These are phyloP conservation scores for Akebia trifoliata DNA, from an alignment of 164 flowering plant genomes.

Conservation along the genomic window DNA sequence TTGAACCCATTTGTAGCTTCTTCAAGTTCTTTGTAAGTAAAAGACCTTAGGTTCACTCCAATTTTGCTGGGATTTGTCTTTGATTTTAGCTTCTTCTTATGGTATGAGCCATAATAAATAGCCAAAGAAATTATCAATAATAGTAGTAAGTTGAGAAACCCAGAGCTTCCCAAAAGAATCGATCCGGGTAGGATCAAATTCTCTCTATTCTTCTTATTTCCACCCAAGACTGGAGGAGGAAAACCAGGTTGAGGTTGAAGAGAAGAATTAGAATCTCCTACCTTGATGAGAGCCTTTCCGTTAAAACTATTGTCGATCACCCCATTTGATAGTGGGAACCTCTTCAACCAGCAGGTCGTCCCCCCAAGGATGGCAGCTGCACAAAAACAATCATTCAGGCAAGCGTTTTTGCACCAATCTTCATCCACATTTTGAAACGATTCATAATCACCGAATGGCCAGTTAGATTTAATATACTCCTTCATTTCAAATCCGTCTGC, in stretches of 20 bases:
- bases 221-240: neutral
- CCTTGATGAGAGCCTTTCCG: slow-evolving; percentile 15
- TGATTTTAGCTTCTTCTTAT: neutral
- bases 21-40: slow-evolving; percentile 18
- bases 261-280: slow-evolving; percentile 8
- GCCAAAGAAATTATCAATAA: neutral
- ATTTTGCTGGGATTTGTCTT: neutral
- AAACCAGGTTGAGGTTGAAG: neutral
- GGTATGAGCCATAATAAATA: neutral
- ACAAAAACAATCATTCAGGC: slow-evolving; percentile 20
- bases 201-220: neutral
- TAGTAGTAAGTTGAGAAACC: slow-evolving; percentile 5
- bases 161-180: slow-evolving; percentile 6
- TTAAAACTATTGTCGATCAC: neutral
- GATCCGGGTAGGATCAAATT: neutral
- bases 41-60: slow-evolving; percentile 2
- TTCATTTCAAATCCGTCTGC: slow-evolving; percentile 8
- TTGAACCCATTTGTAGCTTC: slow-evolving; percentile 17
- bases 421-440: neutral
- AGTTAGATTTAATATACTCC: slow-evolving; percentile 24
- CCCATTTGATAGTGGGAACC: slow-evolving; percentile 14
- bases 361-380: slow-evolving; percentile 2
- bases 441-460: slow-evolving; percentile 27
- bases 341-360: slow-evolving; percentile 15
- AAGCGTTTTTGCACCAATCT: slow-evolving; percentile 27